Percentiles rank a stretch among this genome's conserved stretches.
These are phyloP conservation scores for Colletotrichum shisoi DNA, from an alignment of 2,329 filamentous ascomycete genomes.

Conservation along the genomic window DNA sequence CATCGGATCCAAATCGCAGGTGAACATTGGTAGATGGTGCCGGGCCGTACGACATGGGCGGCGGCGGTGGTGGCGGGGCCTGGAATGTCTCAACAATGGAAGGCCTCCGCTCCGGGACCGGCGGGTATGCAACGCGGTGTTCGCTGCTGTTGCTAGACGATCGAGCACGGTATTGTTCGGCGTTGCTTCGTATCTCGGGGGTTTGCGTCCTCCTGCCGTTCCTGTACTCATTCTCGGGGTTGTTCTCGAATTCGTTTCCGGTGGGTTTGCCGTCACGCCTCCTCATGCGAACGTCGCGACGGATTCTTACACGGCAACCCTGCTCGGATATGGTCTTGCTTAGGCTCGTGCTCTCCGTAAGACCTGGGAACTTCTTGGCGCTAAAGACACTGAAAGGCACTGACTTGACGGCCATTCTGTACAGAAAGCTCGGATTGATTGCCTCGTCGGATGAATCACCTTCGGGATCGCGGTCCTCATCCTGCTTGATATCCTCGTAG, in stretches of 20 bases:
- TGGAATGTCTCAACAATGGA: slow-evolving; percentile 58
- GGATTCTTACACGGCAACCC: slow-evolving; percentile 93
- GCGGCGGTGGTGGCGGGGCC: slow-evolving; percentile 49
- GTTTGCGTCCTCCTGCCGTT: slow-evolving; percentile 48
- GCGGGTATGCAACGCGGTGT: slow-evolving; percentile 54
- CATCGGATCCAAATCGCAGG: slow-evolving; percentile 51
- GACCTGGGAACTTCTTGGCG: slow-evolving; percentile 96
- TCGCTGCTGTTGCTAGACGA: slow-evolving; percentile 68
- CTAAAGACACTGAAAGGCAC: slow-evolving; percentile 87
- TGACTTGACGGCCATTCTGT: slow-evolving; percentile 90
- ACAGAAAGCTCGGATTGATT: slow-evolving; percentile 72
- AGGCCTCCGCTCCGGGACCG: slow-evolving; percentile 54
- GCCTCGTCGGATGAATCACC: slow-evolving; percentile 47
- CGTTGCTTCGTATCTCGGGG: slow-evolving; percentile 38
- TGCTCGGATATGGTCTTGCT: slow-evolving; percentile 95
- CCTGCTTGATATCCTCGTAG: slow-evolving; percentile 91
- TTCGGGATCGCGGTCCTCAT: slow-evolving; percentile 75
- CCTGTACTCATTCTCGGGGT: slow-evolving; percentile 68
- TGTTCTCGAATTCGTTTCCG: slow-evolving; percentile 60
- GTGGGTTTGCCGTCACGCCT: slow-evolving; percentile 76
- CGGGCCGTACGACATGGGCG: slow-evolving; percentile 45
- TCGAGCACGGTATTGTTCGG: slow-evolving; percentile 56
- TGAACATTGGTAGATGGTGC: slow-evolving; percentile 42
- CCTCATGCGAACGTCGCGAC: slow-evolving; percentile 92
- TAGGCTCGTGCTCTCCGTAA: slow-evolving; percentile 86